Base-by-base conservation (phyloP, 495 filamentous ascomycete species). In the Neurospora sp. region DNA sequence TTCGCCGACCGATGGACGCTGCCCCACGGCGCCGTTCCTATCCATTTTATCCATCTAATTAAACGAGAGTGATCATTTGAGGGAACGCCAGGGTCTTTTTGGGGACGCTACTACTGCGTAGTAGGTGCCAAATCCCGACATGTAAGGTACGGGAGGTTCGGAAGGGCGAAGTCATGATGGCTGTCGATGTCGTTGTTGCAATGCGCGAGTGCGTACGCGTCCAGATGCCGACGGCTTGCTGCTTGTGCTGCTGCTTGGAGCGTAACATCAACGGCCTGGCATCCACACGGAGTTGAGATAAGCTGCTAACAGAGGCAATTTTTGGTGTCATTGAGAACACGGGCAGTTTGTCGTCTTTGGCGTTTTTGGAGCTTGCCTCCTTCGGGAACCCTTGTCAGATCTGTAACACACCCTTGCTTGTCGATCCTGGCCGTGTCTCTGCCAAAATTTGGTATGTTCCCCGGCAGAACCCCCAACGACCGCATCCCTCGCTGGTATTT, bases 371-470 rank as follows among this genome's bases (percentile, higher is more conserved):
- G 12, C 70, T 69, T 69, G 35, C 39, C 74, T 73, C 35, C 39
- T 78, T 76, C 39, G 44, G 48, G 73, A 5, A n/a, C 38, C 76
- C 74, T 73, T 74, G 78, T 80, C 27, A 39, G 71, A 78, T 80
- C 78, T 79, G 78, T 76, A 78, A 80, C 78, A 76, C 70, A 39
- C 78, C 76, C 77, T 71, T 76, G 77, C 38, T 37, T 16, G 77
- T 77, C 72, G 77, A 79, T 80, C 78, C 69, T 76, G 70, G 74
- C n/a, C 74, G 70, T 72, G 69, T 27, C 39, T 75, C 76, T 80
- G 74, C 65, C 75, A 77, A 79, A 77, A 80, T 80, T 70, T 77
- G 70, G 22, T 71, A 65, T 38, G 70, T 69, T 16, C 46, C 27
- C 31, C 53, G 53, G 53, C 27, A 65, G 27, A 65, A 37, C 22